phyloP scores from a whole-genome alignment of 176 grass and related monocot genomes.

The Carex cristatella region DNA sequence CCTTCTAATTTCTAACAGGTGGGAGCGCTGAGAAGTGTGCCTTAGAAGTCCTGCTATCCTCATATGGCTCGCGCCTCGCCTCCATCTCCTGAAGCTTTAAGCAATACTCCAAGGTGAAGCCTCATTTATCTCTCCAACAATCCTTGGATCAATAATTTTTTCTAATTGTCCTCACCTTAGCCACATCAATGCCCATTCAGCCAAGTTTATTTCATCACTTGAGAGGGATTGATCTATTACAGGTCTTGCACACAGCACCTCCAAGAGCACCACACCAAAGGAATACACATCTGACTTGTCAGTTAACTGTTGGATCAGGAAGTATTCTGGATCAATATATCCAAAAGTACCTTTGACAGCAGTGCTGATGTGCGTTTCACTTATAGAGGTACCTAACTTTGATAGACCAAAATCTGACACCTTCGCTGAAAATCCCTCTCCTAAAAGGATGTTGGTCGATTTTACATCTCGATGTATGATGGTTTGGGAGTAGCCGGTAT shows the following conservation, averaged over 20 bases:
- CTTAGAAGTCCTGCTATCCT: conserved; percentile 38
- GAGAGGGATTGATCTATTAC: conserved; percentile 29
- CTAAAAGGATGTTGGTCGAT: too few species aligned
- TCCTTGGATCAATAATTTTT: conserved; percentile 38
- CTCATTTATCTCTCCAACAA: conserved; percentile 31
- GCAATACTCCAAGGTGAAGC: conserved; percentile 60
- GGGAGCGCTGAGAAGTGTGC: conserved; percentile 38
- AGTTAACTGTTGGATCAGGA: too few species aligned
- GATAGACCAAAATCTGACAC: too few species aligned
- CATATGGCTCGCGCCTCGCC: conserved; percentile 30
- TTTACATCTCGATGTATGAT: too few species aligned
- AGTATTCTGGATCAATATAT: too few species aligned
- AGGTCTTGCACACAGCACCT: conserved; percentile 39
- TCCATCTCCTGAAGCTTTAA: conserved; percentile 55
- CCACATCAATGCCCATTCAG: conserved; percentile 43
- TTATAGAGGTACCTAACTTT: too few species aligned
- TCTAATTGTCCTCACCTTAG: conserved; percentile 26
- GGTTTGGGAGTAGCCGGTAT: too few species aligned
- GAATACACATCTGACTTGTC: conserved; percentile 51
- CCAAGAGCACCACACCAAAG: conserved; percentile 42
- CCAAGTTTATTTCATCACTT: conserved; percentile 34
- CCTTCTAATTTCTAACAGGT: conserved; percentile 25
- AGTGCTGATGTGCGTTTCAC: too few species aligned
- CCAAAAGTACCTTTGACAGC: too few species aligned
- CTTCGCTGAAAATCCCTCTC: too few species aligned